phyloP scores from a whole-genome alignment of 2,329 filamentous ascomycete genomes.

The Keithomyces neogunnii region DNA sequence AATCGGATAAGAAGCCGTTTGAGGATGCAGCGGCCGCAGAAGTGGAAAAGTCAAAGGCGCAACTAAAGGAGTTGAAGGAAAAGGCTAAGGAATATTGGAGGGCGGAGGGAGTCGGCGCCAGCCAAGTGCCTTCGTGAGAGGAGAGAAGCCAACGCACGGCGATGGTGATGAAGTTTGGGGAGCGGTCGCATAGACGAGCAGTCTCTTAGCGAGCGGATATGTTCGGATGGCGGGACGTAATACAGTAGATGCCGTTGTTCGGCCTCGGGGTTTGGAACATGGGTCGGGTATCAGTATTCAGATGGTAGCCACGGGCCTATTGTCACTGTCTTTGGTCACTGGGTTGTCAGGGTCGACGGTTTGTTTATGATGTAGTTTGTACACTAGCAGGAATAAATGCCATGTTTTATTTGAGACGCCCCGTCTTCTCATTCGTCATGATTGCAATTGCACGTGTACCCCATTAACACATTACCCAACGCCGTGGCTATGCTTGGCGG shows the following conservation, averaged over 20 bases:
- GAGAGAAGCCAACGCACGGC: background rate
- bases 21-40: conserved; percentile 18
- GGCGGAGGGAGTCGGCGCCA: conserved; percentile 6
- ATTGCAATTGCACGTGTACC: background rate
- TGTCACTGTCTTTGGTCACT: too few species aligned
- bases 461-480: background rate
- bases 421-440: background rate
- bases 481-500: background rate
- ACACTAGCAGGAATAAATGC: background rate
- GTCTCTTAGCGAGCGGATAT: too few species aligned
- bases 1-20: conserved; percentile 33
- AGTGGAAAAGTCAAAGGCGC: conserved; percentile 7
- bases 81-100: conserved; percentile 15
- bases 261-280: too few species aligned
- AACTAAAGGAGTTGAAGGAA: conserved; percentile 20
- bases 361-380: background rate
- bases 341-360: too few species aligned
- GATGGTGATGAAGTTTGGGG: too few species aligned
- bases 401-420: background rate
- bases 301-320: too few species aligned
- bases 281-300: too few species aligned
- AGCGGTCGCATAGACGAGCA: too few species aligned
- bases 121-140: conserved; percentile 5
- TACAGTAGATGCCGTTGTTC: too few species aligned
- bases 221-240: too few species aligned